phyloP scores from a whole-genome alignment of 2,329 filamentous ascomycete species.

The Colletotrichum sp. region DNA sequence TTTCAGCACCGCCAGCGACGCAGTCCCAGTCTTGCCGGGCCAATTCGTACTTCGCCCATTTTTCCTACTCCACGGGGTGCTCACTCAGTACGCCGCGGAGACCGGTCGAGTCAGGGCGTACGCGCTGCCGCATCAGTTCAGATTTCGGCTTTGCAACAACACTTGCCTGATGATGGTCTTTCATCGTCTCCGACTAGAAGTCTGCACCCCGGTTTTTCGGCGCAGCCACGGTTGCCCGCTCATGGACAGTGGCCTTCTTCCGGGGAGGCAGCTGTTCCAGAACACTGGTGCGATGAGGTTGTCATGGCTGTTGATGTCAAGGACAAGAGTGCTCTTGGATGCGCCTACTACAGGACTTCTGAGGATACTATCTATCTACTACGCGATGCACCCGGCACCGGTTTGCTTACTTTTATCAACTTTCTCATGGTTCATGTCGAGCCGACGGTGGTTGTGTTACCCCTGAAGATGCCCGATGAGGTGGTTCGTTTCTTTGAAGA shows the following conservation, averaged over 20 bases:
- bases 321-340: conserved; percentile 76
- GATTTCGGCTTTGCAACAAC: background rate
- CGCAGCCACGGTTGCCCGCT: background rate
- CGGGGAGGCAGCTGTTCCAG: background rate
- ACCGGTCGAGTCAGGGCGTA: background rate
- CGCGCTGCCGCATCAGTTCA: background rate
- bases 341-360: conserved; percentile 78
- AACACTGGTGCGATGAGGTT: conserved; percentile 53
- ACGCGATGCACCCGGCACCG: conserved; percentile 59
- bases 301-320: conserved; percentile 83
- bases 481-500: conserved; percentile 37
- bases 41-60: background rate
- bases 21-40: background rate
- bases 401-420: conserved; percentile 43
- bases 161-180: background rate
- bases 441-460: conserved; percentile 61
- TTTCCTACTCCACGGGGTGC: background rate
- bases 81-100: background rate
- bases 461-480: conserved; percentile 48
- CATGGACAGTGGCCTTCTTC: background rate
- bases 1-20: background rate
- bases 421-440: conserved; percentile 59
- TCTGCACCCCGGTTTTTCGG: background rate
- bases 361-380: conserved; percentile 77
- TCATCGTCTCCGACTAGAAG: background rate